Evolutionary conservation across 108 stramenopile genomes (phyloP).

Genomic region (Nitzschia sp.): DNA sequence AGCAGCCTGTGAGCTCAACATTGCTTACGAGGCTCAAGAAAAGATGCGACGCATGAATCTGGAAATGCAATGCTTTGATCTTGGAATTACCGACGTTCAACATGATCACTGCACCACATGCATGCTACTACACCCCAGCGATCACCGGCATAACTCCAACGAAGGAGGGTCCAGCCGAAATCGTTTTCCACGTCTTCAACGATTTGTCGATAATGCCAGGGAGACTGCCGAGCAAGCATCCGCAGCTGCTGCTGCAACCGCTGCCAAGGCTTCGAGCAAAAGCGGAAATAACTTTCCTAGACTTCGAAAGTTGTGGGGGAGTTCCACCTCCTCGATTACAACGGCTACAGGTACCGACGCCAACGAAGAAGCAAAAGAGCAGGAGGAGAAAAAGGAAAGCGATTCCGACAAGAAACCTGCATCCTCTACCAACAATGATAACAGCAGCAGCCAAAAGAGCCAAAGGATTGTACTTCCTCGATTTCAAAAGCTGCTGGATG

Average conservation of each 20-base stretch:
- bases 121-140: conserved; percentile 23
- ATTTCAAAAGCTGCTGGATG: conserved; percentile 46
- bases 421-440: conserved; percentile 1
- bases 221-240: conserved; percentile 4
- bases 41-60: conserved; percentile 66
- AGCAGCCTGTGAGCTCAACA: conserved; percentile 39
- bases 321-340: neutral
- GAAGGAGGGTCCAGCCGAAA: neutral
- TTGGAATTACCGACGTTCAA: conserved; percentile 25
- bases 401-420: neutral
- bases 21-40: conserved; percentile 64
- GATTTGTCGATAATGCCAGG: conserved; percentile 21
- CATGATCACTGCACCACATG: conserved; percentile 46
- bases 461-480: conserved; percentile 39
- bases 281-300: conserved; percentile 18
- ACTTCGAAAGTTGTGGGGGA: conserved; percentile 16
- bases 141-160: neutral
- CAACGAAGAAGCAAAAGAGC: neutral
- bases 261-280: no score
- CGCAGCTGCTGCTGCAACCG: neutral
- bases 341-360: neutral
- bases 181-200: conserved; percentile 39
- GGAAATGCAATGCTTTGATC: conserved; percentile 52
- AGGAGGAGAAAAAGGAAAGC: neutral
- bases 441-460: neutral